Conservation (phyloP, 352 stramenopile genomes). For the Phytophthora vignae region DNA sequence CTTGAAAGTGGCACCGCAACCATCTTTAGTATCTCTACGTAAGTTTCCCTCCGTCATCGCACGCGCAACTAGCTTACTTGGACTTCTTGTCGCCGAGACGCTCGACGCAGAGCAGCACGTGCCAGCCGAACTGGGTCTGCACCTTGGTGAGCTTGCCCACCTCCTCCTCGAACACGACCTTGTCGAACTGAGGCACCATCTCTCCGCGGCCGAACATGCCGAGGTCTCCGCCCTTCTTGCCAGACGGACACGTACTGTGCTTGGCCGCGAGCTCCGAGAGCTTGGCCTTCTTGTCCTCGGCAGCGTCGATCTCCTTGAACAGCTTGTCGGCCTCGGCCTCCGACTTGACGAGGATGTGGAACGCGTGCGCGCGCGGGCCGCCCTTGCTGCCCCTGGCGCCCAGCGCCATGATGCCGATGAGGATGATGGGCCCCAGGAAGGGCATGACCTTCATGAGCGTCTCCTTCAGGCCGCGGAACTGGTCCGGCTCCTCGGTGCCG, state of each 20-base stretch:
- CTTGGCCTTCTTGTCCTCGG: conserved; percentile 59
- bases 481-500: conserved; percentile 46
- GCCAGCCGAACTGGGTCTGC: conserved; percentile 80
- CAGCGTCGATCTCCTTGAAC: conserved; percentile 62
- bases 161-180: conserved; percentile 65
- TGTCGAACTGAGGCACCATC: conserved; percentile 85
- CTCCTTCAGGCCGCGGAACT: conserved; percentile 50
- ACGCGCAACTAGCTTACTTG: conserved; percentile 22
- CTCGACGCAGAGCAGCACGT: conserved; percentile 77
- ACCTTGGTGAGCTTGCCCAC: conserved; percentile 69
- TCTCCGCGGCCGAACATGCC: conserved; percentile 73
- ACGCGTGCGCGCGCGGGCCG: conserved; percentile 53
- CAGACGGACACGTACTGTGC: conserved; percentile 68
- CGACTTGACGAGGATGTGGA: conserved; percentile 71
- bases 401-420: conserved; percentile 60
- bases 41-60: no score
- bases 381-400: conserved; percentile 37
- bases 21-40: neutral
- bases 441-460: conserved; percentile 52
- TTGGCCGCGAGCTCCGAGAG: conserved; percentile 60
- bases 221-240: conserved; percentile 69
- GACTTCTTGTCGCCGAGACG: conserved; percentile 59
- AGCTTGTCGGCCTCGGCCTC: conserved; percentile 62
- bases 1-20: neutral
- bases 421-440: conserved; percentile 59